These are phyloP conservation scores for Amphichorda felina DNA, from an alignment of 2,329 filamentous ascomycete species.

Conservation along the genomic window DNA sequence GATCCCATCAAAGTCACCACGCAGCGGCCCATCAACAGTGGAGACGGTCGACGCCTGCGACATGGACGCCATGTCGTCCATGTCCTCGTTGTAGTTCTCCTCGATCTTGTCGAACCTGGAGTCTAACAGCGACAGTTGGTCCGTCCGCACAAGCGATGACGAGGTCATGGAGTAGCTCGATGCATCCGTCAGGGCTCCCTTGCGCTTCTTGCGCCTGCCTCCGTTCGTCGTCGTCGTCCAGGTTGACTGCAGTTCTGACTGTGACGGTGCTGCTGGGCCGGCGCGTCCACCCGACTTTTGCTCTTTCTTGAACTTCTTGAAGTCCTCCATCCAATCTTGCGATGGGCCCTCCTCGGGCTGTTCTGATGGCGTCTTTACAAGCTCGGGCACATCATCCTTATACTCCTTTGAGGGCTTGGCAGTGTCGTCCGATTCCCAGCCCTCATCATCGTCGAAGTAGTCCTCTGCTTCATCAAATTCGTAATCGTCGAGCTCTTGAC, in stretches of 20 bases:
- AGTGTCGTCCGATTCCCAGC: constrained; percentile 92
- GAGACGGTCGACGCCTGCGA: constrained; percentile 52
- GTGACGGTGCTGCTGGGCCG: constrained; percentile 28
- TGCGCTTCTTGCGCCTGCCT: constrained; percentile 83
- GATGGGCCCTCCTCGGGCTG: constrained; percentile 50
- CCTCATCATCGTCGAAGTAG: constrained; percentile 55
- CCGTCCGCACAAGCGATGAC: constrained; percentile 75
- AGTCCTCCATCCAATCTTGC: constrained; percentile 83
- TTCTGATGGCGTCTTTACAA: constrained; percentile 36
- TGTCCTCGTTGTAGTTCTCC: constrained; percentile 52
- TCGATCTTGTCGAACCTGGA: constrained; percentile 87
- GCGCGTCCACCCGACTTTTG: constrained; percentile 35
- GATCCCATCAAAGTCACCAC: constrained; percentile 76
- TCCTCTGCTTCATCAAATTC: constrained; percentile 64
- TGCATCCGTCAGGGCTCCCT: constrained; percentile 80
- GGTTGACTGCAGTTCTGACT: constrained; percentile 56
- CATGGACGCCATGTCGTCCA: constrained; percentile 41
- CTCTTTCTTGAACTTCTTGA: constrained; percentile 88
- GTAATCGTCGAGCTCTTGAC: constrained; percentile 60
- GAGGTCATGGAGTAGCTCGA: constrained; percentile 89
- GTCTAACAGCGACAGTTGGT: constrained; percentile 75
- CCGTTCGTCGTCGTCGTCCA: constrained; percentile 69
- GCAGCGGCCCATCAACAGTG: constrained; percentile 54
- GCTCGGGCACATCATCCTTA: constrained; percentile 33
- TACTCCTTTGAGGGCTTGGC: constrained; percentile 60